Conservation (phyloP, 495 filamentous ascomycete species). For the Amphirosellinia nigrospora region DNA sequence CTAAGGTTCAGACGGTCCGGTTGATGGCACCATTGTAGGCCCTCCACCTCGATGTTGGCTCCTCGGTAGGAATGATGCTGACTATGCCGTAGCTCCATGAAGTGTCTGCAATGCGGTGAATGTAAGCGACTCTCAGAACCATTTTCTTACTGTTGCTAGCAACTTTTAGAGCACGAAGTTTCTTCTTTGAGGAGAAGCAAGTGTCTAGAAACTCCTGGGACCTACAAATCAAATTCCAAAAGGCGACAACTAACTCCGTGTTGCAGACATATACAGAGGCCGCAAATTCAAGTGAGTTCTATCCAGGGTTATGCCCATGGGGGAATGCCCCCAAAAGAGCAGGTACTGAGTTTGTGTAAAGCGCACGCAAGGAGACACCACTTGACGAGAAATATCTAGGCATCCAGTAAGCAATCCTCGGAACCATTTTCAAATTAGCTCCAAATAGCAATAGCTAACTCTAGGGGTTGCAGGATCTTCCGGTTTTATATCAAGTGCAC, state of each 20-base stretch:
- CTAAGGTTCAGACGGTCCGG: slow-evolving; percentile 87
- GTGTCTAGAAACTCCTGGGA: too few species aligned
- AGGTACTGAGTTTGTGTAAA: not conserved
- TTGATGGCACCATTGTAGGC: slow-evolving; percentile 87
- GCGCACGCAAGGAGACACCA: slow-evolving; percentile 88
- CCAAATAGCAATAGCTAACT: too few species aligned
- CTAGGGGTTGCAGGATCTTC: too few species aligned
- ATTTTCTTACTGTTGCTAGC: too few species aligned
- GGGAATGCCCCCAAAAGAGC: not conserved
- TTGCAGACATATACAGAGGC: slow-evolving; percentile 80
- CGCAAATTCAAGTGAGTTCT: slow-evolving; percentile 71
- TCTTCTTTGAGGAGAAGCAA: too few species aligned
- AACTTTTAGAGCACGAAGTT: too few species aligned
- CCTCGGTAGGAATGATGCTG: not conserved
- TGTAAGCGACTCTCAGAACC: not conserved
- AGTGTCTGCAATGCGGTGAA: slow-evolving; percentile 80
- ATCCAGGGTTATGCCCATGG: not conserved
- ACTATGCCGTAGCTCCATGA: slow-evolving; percentile 63
- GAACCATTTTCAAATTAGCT: too few species aligned
- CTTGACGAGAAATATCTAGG: slow-evolving; percentile 83
- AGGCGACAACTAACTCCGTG: too few species aligned
- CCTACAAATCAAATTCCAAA: too few species aligned
- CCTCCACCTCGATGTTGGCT: not conserved
- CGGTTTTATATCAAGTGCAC: slow-evolving; percentile 86
- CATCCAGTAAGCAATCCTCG: too few species aligned